Evolutionary conservation across 2,329 filamentous ascomycete species (phyloP), one percentile per base, ranked within the genome.

Genomic region (Paecilomyces formosus): DNA sequence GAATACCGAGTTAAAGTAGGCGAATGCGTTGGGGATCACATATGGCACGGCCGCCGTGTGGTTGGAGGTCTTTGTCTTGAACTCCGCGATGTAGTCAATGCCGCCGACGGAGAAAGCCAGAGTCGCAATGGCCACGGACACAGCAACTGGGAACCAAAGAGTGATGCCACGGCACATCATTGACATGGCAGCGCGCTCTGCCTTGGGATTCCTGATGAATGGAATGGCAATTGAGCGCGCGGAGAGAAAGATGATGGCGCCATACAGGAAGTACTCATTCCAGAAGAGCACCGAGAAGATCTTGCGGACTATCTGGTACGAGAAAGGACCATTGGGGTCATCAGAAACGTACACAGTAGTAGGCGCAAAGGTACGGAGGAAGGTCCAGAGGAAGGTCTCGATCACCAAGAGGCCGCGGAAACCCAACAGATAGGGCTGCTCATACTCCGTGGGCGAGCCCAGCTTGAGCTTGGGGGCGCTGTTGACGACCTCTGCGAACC

Each of bases 1-100:
- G 65, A 79, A 79, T 5, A 80, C 63, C 0, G 75, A 75, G 65
- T 80, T 80, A 67, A 78, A 74, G 54, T 74, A 79, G 15, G 74
- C 66, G 9, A 79, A 65, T 22, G 74, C 74, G 59, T 70, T 74
- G 30, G 74, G 69, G 2, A 77, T 62, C 18, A 64, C 62, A 51
- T 69, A 66, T 2, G 73, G 74, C 4, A 65, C 62, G 15, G 58
- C 51, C 6, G 78, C 70, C 1, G 72, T 71, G 4, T 65, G 55
- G 55, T 81, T 80, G 7, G 65, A 66, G 3, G 76, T 74, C 0
- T 61, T 57, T 1, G 55, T 39, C 39, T 73, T 69, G 68, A 79
- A 79, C 2, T 71, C 64, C 24, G 70, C 59, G 52, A 79, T 74
- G 66, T 74, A 73, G 0, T 64, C 60, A 3, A 62, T 59, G 1